Evolutionary conservation across 2,329 filamentous ascomycete species (phyloP).

Genomic region (Clonostachys sp.): DNA sequence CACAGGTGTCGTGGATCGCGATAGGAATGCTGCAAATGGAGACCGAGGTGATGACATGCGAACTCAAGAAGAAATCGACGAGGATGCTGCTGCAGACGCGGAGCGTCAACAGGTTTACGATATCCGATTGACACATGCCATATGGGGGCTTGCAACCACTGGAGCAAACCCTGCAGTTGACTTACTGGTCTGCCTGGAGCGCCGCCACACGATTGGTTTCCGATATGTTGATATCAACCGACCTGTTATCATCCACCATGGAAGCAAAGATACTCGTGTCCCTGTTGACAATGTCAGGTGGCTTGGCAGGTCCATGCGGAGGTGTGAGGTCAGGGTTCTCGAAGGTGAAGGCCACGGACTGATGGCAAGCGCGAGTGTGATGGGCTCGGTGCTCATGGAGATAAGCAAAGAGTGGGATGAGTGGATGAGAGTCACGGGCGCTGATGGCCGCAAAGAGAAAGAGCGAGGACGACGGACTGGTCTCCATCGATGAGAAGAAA

Average conservation of each 20-base stretch:
- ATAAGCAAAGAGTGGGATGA: constrained; percentile 93
- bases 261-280: constrained; percentile 82
- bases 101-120: constrained; percentile 77
- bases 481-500: neutral
- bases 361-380: constrained; percentile 91
- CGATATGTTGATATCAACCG: constrained; percentile 94
- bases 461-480: constrained; percentile 20
- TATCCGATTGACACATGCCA: constrained; percentile 79
- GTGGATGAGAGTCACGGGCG: constrained; percentile 62
- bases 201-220: constrained; percentile 88
- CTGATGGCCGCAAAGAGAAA: constrained; percentile 20
- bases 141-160: constrained; percentile 89
- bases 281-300: constrained; percentile 93
- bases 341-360: constrained; percentile 91
- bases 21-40: neutral
- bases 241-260: constrained; percentile 90
- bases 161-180: constrained; percentile 94
- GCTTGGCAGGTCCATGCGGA: constrained; percentile 89
- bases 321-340: constrained; percentile 86
- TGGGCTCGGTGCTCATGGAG: constrained; percentile 92
- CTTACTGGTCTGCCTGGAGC: constrained; percentile 85
- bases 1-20: no score
- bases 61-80: constrained; percentile 36
- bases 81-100: constrained; percentile 60
- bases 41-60: constrained; percentile 12